Evolutionary conservation across 495 filamentous ascomycete genomes (phyloP), one percentile per base, ranked within the genome.

Genomic region (Aspergillus asperescens): DNA sequence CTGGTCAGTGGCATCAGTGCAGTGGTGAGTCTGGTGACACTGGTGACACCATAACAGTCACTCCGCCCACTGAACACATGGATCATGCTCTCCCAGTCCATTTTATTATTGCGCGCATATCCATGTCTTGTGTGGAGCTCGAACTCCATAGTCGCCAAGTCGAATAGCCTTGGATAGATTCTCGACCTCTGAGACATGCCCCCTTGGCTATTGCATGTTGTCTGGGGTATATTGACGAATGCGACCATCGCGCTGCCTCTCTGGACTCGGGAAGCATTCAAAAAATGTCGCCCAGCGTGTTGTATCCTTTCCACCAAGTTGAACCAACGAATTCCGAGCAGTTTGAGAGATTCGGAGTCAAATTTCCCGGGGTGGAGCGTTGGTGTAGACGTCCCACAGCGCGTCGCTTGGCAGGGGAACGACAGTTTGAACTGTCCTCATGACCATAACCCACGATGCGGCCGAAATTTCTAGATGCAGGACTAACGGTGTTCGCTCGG

Each of bases 391-490:
- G 58, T 56, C 48, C 58, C 54, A 61, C 58, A 57, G 55, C 54
- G 58, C 54, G 58, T 38, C 42, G 53, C 58, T 61, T 57, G 58
- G 54, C 58, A 61, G 58, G 54, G 51, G 54, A 61, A 50, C 39
- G 15, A 44, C 48, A 50, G 46, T 18, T 16, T 47, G 34, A 47
- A 28, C 40, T 45, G 50, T 49, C 22, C 46, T 12, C 45, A 53
- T 42, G 35, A 48, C 37, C 47, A 22, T 8, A 51, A 9, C 39
- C 37, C 54, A 43, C 47, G 23, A 46, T 41, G 37, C 39, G 19
- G 54, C 48, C 60, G 60, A 59, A 62, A 62, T 59, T 62, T 62
- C 56, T 55, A 55, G 56, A 59, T 53, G 60, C 60, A 51, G 50
- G 47, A 39, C 56, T 59, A 59, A 50, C 44, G 51, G 55, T 34